Evolutionary conservation across 176 grass and related monocot genomes (phyloP).

Genomic region (Ensete ventricosum): DNA sequence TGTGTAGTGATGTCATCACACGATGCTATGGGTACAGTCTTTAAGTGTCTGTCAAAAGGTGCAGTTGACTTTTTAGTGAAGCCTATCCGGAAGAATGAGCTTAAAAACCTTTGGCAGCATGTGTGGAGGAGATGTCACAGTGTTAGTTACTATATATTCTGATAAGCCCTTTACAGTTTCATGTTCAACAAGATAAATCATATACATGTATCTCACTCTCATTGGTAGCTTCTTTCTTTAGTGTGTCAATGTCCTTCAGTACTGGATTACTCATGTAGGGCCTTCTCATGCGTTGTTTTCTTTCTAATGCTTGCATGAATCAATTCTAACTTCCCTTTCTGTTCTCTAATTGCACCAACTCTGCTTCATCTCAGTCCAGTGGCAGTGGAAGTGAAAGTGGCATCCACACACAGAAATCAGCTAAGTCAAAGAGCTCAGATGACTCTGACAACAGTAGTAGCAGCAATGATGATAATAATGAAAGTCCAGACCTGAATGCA

Average conservation of each 20-base stretch:
- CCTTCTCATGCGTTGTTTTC: neutral
- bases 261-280: neutral
- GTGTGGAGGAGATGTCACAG: conserved; percentile 86
- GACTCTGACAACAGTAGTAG: conserved; percentile 40
- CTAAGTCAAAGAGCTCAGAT: conserved; percentile 39
- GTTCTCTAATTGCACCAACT: too few species aligned
- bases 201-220: neutral
- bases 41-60: conserved; percentile 84
- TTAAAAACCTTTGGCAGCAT: conserved; percentile 96
- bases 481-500: conserved; percentile 48
- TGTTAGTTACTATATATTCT: conserved; percentile 39
- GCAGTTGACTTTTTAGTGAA: conserved; percentile 98
- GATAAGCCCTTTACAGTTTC: neutral
- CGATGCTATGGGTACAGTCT: conserved; percentile 75
- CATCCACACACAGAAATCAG: conserved; percentile 57
- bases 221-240: neutral
- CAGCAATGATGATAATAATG: conserved; percentile 38
- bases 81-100: conserved; percentile 88
- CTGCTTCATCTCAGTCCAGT: conserved; percentile 53
- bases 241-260: neutral
- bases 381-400: conserved; percentile 82
- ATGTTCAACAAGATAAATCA: neutral
- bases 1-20: conserved; percentile 94
- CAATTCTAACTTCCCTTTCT: too few species aligned
- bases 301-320: too few species aligned